phyloP scores from a whole-genome alignment of 1,284 basidiomycete species.

The Taiwanofungus camphoratus region DNA sequence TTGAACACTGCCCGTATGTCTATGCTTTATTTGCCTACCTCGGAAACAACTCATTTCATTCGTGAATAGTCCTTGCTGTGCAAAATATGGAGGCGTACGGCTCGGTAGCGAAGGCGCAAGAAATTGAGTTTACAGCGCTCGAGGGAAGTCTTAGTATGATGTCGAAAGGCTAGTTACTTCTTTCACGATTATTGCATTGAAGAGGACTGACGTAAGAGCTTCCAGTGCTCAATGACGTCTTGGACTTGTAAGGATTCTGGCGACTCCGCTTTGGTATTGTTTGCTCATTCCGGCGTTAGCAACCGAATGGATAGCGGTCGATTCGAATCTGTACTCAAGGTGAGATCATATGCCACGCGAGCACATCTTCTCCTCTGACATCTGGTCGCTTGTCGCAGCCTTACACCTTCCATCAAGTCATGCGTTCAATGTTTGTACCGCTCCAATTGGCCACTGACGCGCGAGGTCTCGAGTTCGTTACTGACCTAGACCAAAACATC shows the following conservation, averaged over 20 bases:
- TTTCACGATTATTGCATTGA: background rate
- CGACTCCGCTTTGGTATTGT: slow-evolving; percentile 4
- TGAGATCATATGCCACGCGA: slow-evolving; percentile 18
- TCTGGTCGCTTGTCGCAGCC: slow-evolving; percentile 37
- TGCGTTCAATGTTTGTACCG: slow-evolving; percentile 76
- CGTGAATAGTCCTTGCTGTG: slow-evolving; percentile 63
- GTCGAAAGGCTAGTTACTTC: slow-evolving; percentile 57
- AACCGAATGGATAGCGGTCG: slow-evolving; percentile 75
- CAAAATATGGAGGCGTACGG: slow-evolving; percentile 83
- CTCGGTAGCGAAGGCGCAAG: slow-evolving; percentile 56
- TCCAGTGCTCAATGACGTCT: slow-evolving; percentile 80
- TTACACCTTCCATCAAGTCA: slow-evolving; percentile 80
- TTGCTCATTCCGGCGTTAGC: slow-evolving; percentile 16
- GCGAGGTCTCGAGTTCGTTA: slow-evolving; percentile 61
- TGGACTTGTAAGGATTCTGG: slow-evolving; percentile 60
- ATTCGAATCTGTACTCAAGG: slow-evolving; percentile 66
- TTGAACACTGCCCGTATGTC: slow-evolving; percentile 80
- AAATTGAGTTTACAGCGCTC: slow-evolving; percentile 77
- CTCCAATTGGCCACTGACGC: slow-evolving; percentile 72
- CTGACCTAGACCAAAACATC: slow-evolving; percentile 68
- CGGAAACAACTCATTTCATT: slow-evolving; percentile 3
- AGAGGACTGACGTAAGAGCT: slow-evolving; percentile 4
- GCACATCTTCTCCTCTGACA: background rate
- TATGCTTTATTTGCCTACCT: background rate
- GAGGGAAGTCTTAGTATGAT: slow-evolving; percentile 85